Base-by-base conservation (phyloP, 2,329 filamentous ascomycete species). In the Diaporthe amygdali region DNA sequence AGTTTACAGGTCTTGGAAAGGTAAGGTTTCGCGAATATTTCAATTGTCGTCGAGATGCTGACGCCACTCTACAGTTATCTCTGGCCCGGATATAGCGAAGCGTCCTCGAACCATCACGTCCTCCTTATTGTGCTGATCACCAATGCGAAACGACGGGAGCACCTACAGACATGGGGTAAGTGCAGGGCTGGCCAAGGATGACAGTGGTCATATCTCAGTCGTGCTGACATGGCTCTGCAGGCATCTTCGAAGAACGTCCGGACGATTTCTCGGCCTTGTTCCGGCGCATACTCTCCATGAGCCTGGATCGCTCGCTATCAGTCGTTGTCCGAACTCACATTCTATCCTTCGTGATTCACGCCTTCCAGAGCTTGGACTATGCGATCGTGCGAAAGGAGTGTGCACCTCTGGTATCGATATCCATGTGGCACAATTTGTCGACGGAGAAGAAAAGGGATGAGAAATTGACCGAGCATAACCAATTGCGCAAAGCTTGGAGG, bases 351-450 rank as follows among this genome's bases (percentile, higher is more conserved):
- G 87, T 98, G 73, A 97, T 97, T 64, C 90, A 92, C 75, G 94
- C 96, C 44, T 99, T 98, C 79, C 95, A 98, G 81, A 98, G 95
- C 56, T 87, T 99, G 39, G 97, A 99, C 80, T 95, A 91, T 79
- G 89, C 90, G 46, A 89, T 97, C 69, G 93, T 99, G 63, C 92
- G 96, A 74, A 98, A 98, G 81, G 96, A 99, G 85, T 98, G 96
- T 81, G 96, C 96, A 8, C 94, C 97, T 2, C 85, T 99, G 66
- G 96, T 99, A 25, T 96, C 95, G 15, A 97, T 99, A 76, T 92
- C 94, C 1, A 94, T 96, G 76, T 99, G 96, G 96, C 94, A 98
- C 78, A 97, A 97, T 78, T 84, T 99, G 46, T 93, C 94, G 37
- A 93, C 89, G 70, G 94, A 97, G 41, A 87, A 88, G 71, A 89